These are phyloP conservation scores for Aspergillus sclerotiicarbonarius DNA, from an alignment of 495 filamentous ascomycete genomes.

Conservation along the genomic window DNA sequence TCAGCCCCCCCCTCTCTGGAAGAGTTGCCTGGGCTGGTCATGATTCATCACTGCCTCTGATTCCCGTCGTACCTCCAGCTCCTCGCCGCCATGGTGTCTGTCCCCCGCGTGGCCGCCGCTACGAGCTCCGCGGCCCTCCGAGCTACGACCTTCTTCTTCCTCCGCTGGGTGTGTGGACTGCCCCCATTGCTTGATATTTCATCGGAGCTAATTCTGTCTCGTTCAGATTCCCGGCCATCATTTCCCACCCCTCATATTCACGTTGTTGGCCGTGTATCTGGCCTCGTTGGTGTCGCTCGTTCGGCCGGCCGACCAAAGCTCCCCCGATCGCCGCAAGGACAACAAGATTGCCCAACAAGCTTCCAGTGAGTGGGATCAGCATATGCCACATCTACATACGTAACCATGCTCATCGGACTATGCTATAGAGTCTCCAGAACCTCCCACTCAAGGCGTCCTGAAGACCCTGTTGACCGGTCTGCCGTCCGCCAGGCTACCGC, in stretches of 20 bases:
- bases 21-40: neutral
- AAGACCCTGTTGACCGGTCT: constrained; percentile 72
- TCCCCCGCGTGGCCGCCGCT: constrained; percentile 27
- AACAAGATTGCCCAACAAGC: constrained; percentile 13
- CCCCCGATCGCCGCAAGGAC: constrained; percentile 8
- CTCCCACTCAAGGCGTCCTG: constrained; percentile 27
- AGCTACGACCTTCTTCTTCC: constrained; percentile 65
- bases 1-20: neutral
- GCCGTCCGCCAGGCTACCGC: constrained; percentile 56
- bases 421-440: constrained; percentile 6
- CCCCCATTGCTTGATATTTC: constrained; percentile 14
- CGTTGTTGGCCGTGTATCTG: constrained; percentile 70
- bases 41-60: neutral
- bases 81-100: constrained; percentile 25
- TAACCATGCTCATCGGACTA: neutral
- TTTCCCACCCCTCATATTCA: constrained; percentile 64
- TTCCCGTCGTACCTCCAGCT: neutral
- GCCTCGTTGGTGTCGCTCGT: constrained; percentile 55
- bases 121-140: constrained; percentile 64
- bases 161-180: constrained; percentile 73
- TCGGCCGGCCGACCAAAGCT: neutral
- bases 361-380: neutral
- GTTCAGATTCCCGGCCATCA: constrained; percentile 61
- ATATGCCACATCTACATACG: neutral
- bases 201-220: constrained; percentile 7